Conservation (phyloP, 768 basidiomycete species). For the Tubosaeta sp. region DNA sequence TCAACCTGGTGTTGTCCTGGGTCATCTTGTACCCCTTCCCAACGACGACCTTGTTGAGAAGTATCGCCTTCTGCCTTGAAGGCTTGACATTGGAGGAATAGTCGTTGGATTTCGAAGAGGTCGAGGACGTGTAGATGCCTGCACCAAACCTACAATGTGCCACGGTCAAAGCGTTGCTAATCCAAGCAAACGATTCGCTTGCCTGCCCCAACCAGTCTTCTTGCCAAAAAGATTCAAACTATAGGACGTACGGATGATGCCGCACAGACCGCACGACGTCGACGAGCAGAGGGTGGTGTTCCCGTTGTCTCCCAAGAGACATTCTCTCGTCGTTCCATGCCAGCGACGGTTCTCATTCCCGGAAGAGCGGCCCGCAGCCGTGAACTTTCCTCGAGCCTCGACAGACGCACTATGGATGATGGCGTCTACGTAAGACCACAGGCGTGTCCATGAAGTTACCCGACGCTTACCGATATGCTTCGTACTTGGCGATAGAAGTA, state of each 20-base stretch:
- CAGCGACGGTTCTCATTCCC: constrained; percentile 74
- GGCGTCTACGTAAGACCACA: neutral
- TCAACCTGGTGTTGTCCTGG: constrained; percentile 51
- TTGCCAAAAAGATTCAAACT: constrained; percentile 61
- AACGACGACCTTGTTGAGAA: constrained; percentile 72
- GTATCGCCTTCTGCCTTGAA: constrained; percentile 56
- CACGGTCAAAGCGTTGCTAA: constrained; percentile 3
- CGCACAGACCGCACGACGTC: constrained; percentile 56
- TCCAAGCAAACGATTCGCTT: constrained; percentile 8
- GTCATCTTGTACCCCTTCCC: constrained; percentile 66
- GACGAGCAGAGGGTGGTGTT: constrained; percentile 49
- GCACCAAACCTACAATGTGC: constrained; percentile 50
- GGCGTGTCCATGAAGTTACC: neutral
- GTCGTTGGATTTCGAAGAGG: constrained; percentile 77
- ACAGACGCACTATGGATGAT: constrained; percentile 42
- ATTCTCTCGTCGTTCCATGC: constrained; percentile 68
- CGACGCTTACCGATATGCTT: constrained; percentile 51
- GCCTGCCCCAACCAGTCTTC: constrained; percentile 73
- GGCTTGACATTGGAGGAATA: constrained; percentile 58
- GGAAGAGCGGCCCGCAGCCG: constrained; percentile 45
- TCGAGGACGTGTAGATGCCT: constrained; percentile 73
- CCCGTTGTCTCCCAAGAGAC: constrained; percentile 61
- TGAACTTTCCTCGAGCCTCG: constrained; percentile 59
- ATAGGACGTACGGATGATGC: constrained; percentile 60
- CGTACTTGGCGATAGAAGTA: constrained; percentile 49